Conservation (phyloP, 768 basidiomycete genomes). For the Tephrocybe rancida region DNA sequence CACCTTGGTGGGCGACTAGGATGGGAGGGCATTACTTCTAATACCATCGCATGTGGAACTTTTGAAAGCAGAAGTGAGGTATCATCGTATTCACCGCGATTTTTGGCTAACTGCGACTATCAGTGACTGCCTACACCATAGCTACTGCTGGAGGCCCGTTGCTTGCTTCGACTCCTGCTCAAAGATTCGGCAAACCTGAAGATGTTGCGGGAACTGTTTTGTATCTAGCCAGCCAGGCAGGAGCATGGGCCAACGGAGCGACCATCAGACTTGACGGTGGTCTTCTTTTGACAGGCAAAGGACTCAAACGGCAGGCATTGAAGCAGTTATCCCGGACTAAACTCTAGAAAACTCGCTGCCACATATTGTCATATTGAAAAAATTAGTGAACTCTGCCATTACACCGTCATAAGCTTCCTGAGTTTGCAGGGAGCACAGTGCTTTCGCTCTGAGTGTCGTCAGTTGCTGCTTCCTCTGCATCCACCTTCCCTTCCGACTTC, state of each 20-base stretch:
- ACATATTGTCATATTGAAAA: too few species aligned
- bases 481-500: neutral
- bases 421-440: neutral
- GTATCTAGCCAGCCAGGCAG: constrained; percentile 62
- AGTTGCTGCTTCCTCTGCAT: neutral
- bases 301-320: constrained; percentile 3
- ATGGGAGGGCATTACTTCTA: constrained; percentile 57
- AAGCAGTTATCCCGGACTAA: constrained; percentile 32
- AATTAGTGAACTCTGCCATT: neutral
- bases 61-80: constrained; percentile 45
- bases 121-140: constrained; percentile 60
- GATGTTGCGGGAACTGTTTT: constrained; percentile 67
- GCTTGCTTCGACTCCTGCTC: constrained; percentile 44
- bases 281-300: constrained; percentile 33
- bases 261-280: constrained; percentile 68
- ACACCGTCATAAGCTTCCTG: neutral
- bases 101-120: neutral
- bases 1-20: constrained; percentile 61
- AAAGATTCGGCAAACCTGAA: constrained; percentile 60
- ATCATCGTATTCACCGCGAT: neutral
- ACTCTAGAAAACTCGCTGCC: constrained; percentile 20
- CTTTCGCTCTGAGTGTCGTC: neutral
- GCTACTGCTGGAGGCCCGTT: constrained; percentile 45
- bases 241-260: constrained; percentile 64
- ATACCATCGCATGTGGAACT: constrained; percentile 62